Base-by-base conservation (phyloP, 208 protist species). In the Crithidia bombi region DNA sequence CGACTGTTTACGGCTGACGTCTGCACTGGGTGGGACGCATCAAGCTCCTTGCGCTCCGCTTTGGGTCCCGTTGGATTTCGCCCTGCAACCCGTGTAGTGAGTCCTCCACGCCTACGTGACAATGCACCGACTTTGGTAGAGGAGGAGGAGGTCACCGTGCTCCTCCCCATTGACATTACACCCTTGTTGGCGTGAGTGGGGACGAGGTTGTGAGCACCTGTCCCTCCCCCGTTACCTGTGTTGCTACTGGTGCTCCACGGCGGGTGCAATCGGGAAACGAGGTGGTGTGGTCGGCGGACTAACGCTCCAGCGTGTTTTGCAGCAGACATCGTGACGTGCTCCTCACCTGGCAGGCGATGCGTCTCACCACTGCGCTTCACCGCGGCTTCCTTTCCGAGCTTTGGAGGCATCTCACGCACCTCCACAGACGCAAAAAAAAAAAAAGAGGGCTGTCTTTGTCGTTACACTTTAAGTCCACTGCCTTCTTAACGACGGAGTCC, bases 381-480 rank as follows among this genome's bases (percentile, higher is more conserved):
- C 36, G 49, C 38, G 5, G 30, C 2, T 10, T 11, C 32, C 12
- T 41, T 44, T 5, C 58, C 49, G 12, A 44, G 36, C 56, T 65
- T 79, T 7, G 73, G 66, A n/a, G 73, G 73, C 73, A 79, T 79
- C 28, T 33, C n/a, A n/a, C n/a, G n/a, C n/a, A n/a, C n/a, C n/a
- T n/a, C n/a, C n/a, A n/a, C n/a, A n/a, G n/a, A n/a, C n/a, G n/a
- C 25, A 30, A 33, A n/a, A 38, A 62, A 62, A 30, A 78, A 33
- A 55, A 55, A 33, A 55, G 50, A 55, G 28, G 12, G 14, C 21
- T 23, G 14, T 21, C 21, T 41, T 41, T 41, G 36, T 12, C 36
- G 36, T 41, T 41, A 12, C n/a, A n/a, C n/a, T n/a, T n/a, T n/a
- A n/a, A n/a, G n/a, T n/a, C 9, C 36, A 12, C 36, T 41, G 36